Conservation (phyloP, 768 basidiomycete genomes). For the Auricularia auricula-judae region DNA sequence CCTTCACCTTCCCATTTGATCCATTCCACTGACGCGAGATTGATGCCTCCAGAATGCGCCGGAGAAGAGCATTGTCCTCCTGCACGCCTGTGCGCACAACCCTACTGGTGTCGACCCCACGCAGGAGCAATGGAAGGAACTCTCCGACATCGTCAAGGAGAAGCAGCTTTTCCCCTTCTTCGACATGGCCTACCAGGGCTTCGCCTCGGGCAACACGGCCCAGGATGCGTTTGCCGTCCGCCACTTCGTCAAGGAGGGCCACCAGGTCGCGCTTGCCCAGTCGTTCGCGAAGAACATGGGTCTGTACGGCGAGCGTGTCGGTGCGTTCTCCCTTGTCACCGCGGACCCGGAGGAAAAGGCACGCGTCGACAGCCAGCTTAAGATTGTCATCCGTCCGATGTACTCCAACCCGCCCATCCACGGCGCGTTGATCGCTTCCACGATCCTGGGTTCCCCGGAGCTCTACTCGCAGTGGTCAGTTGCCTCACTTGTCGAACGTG, state of each 20-base stretch:
- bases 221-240: constrained; percentile 92
- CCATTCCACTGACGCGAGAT: background rate
- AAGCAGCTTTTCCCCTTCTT: constrained; percentile 95
- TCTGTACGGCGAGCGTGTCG: constrained; percentile 95
- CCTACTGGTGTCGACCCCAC: constrained; percentile 98
- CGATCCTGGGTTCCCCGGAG: constrained; percentile 63
- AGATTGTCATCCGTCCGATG: constrained; percentile 91
- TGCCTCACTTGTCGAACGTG: background rate
- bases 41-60: constrained; percentile 44
- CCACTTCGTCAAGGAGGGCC: constrained; percentile 83
- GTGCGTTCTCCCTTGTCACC: constrained; percentile 83
- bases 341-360: constrained; percentile 63
- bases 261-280: constrained; percentile 84
- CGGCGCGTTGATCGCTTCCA: constrained; percentile 76
- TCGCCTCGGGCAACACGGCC: constrained; percentile 85
- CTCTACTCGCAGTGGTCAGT: constrained; percentile 69
- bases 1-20: constrained; percentile 1
- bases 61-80: constrained; percentile 70
- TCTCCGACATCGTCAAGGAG: constrained; percentile 80
- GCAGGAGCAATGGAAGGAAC: constrained; percentile 80
- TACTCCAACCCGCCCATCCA: constrained; percentile 96
- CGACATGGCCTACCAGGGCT: constrained; percentile 99
- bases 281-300: constrained; percentile 99
- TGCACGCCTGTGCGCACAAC: constrained; percentile 98
- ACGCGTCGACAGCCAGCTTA: constrained; percentile 86